Conservation (phyloP, 257 asterid species). For the Penstemon eatonii region DNA sequence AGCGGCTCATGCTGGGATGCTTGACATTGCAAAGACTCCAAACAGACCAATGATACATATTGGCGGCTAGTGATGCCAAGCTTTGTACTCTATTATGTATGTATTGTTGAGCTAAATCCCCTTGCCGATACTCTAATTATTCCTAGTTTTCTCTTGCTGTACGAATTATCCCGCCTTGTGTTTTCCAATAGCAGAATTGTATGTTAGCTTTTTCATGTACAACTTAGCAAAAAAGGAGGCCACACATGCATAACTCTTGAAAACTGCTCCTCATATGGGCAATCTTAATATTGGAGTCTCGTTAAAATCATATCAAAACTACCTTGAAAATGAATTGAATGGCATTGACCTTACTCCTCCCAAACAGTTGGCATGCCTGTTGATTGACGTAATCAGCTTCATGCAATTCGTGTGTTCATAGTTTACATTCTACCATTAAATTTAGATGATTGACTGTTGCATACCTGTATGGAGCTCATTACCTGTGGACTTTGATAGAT, state of each 20-base stretch:
- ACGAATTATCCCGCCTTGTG: neutral
- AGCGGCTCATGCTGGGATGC: slow-evolving; percentile 97
- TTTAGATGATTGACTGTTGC: too few species aligned
- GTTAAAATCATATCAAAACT: too few species aligned
- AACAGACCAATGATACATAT: slow-evolving; percentile 98
- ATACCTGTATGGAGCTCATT: too few species aligned
- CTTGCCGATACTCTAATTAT: neutral
- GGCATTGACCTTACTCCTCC: too few species aligned
- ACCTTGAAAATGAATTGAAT: too few species aligned
- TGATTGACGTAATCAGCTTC: too few species aligned
- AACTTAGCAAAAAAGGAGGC: slow-evolving; percentile 14
- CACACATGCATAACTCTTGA: slow-evolving; percentile 1
- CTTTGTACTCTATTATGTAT: slow-evolving; percentile 24
- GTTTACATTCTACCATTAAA: too few species aligned
- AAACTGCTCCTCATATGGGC: neutral
- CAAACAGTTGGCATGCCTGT: too few species aligned
- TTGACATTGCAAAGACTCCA: slow-evolving; percentile 85
- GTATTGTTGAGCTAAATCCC: slow-evolving; percentile 16
- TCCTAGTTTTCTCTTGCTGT: slow-evolving; percentile 7
- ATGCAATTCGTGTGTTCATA: too few species aligned
- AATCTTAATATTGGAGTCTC: too few species aligned
- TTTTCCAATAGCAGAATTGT: neutral
- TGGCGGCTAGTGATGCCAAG: slow-evolving; percentile 60
- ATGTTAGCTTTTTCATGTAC: slow-evolving; percentile 6
- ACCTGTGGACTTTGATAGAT: too few species aligned